Conservation (phyloP, 1,284 basidiomycete genomes). For the Rhodotorula sp. region DNA sequence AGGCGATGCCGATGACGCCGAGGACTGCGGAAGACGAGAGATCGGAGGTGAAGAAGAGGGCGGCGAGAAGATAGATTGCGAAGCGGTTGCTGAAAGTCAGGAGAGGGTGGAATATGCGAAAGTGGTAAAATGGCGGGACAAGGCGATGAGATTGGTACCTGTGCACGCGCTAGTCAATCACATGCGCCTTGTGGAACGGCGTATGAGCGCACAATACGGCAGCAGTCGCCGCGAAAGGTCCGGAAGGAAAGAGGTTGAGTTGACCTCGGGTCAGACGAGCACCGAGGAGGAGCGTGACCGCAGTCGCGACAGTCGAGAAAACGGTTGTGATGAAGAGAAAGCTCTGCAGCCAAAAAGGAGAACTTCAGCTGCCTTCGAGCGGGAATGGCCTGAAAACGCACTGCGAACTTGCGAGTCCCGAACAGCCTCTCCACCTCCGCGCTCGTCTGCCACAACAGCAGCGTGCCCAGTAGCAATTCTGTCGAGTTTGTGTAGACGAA, state of each 20-base stretch:
- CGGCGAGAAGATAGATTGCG: constrained; percentile 20
- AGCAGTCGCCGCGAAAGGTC: constrained; percentile 63
- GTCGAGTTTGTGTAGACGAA: constrained; percentile 77
- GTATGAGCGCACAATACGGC: constrained; percentile 67
- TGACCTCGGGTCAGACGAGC: constrained; percentile 55
- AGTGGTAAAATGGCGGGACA: constrained; percentile 31
- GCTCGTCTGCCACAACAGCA: constrained; percentile 71
- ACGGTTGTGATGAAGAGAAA: constrained; percentile 66
- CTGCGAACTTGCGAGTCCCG: constrained; percentile 83
- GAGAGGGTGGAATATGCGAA: constrained; percentile 28
- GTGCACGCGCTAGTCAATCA: background rate
- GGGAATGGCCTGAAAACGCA: constrained; percentile 55
- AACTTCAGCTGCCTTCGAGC: too few species aligned
- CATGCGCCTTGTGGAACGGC: constrained; percentile 65
- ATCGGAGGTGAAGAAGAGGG: constrained; percentile 60
- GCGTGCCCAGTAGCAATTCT: constrained; percentile 72
- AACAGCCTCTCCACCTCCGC: constrained; percentile 78
- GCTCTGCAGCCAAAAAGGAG: constrained; percentile 58
- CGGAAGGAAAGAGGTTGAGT: constrained; percentile 69
- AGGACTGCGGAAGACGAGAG: constrained; percentile 61
- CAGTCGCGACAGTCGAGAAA: constrained; percentile 66
- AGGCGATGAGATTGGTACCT: constrained; percentile 28
- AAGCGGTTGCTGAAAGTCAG: constrained; percentile 27
- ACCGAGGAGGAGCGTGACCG: constrained; percentile 62
- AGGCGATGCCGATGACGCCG: constrained; percentile 63